Base-by-base conservation (phyloP, 2,329 filamentous ascomycete species). In the Sporothrix brasiliensis region DNA sequence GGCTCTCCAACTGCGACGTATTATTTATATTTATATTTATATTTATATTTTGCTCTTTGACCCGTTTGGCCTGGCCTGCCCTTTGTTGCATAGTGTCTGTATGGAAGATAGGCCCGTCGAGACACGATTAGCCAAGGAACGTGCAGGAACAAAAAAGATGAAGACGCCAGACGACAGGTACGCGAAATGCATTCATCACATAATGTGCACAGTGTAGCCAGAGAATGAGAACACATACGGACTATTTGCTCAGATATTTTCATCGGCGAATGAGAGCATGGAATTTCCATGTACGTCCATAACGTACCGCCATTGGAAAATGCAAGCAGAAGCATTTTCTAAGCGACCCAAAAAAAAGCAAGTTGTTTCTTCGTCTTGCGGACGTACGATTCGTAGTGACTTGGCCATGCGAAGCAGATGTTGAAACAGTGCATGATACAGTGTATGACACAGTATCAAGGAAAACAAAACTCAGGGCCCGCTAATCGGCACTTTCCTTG, bases 41-140 rank as follows among this genome's bases (percentile, higher is more conserved):
- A 13, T 16, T 44, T 53, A 34, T 13, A n/a, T 14, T 41, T 24
- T 24, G 10, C 49, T 44, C 30, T 53, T 67, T 44, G 30, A 44
- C 52, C 52, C 41, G 21, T 24, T 54, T 13, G 6, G 49, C 13
- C 34, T 24, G 34, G 60, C 60, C 16, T 53, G 63, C 9, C 16
- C 14, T 66, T 49, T 50, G 14, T 16, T 66, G 44, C 44, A 50
- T 52, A 41, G 47, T 52, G 63, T 50, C 63, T 66, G 47, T 66
- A 50, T 66, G 63, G 63, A 66, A 39, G 27, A 66, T 27, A 52
- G 47, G 47, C 47, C 47, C 63, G 47, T 50, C 27, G 21, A 53
- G 47, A 41, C 44, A 66, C 60, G 21, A 49, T 49, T 30, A 65
- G 60, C 60, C 41, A 65, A 24, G 13, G 60, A 65, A 16, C 39